These are phyloP conservation scores for Gracilaria vermiculophylla DNA, from an alignment of 23 red algal species.

Conservation along the genomic window DNA sequence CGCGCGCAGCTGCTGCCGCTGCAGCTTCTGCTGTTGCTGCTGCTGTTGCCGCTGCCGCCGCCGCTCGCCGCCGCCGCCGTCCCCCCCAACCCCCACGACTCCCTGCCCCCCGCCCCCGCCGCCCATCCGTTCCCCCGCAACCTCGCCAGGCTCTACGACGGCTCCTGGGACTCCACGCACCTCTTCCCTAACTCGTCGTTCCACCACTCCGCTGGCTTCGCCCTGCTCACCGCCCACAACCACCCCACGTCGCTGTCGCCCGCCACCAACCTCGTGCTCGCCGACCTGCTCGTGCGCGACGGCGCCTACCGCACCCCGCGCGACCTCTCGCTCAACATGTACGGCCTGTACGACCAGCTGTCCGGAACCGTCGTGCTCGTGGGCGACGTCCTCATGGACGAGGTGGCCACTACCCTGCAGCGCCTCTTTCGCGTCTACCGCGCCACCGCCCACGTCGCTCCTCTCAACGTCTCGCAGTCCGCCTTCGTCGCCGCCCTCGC, in stretches of 20 bases:
- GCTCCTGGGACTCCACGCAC: slow-evolving; percentile 23
- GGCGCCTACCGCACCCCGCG: slow-evolving; percentile 72
- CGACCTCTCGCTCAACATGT: slow-evolving; percentile 53
- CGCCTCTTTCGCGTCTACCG: slow-evolving; percentile 34
- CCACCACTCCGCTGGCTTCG: slow-evolving; percentile 46
- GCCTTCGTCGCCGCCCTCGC: slow-evolving; percentile 33
- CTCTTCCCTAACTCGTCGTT: slow-evolving; percentile 35
- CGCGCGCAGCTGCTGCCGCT: neutral
- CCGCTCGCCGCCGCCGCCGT: neutral
- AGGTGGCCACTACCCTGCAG: neutral
- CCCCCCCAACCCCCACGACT: neutral
- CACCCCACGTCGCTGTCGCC: neutral
- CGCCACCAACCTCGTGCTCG: slow-evolving; percentile 65
- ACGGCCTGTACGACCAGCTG: slow-evolving; percentile 67
- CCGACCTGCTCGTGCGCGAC: slow-evolving; percentile 73
- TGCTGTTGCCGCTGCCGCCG: neutral
- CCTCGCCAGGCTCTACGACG: slow-evolving; percentile 64
- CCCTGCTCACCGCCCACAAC: slow-evolving; percentile 59
- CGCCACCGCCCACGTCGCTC: neutral
- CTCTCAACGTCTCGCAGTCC: slow-evolving; percentile 24
- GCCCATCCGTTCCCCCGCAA: slow-evolving; percentile 50
- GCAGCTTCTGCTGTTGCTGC: neutral
- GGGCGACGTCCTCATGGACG: slow-evolving; percentile 59
- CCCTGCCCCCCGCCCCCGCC: neutral
- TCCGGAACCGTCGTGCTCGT: slow-evolving; percentile 62